These are phyloP conservation scores for Sugiyamaella lignohabitans DNA, from an alignment of 805 yeast species.

Conservation along the genomic window DNA sequence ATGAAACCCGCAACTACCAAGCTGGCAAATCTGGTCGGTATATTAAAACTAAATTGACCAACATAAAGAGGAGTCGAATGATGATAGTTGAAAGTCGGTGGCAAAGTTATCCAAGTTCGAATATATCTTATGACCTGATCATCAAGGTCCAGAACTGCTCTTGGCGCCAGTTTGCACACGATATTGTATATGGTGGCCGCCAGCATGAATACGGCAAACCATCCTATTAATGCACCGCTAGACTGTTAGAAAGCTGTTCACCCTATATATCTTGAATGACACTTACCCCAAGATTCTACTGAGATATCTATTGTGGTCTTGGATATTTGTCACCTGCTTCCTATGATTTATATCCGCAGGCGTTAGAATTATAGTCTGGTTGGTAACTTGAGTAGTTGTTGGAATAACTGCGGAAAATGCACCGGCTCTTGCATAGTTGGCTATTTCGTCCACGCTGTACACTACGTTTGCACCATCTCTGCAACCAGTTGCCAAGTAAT, in stretches of 20 bases:
- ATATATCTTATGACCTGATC: background rate
- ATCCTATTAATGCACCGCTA: background rate
- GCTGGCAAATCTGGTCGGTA: slow-evolving; percentile 15
- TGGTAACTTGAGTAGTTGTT: background rate
- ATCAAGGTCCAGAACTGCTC: background rate
- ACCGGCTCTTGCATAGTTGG: slow-evolving; percentile 4
- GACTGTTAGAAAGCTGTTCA: background rate
- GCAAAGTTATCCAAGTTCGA: slow-evolving; percentile 2
- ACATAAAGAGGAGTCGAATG: background rate
- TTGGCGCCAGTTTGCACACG: background rate
- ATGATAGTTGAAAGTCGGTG: slow-evolving; percentile 1
- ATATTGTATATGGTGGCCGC: background rate
- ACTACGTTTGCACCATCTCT: background rate
- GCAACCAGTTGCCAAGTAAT: background rate
- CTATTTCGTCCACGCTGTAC: slow-evolving; percentile 4
- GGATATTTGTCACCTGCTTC: background rate
- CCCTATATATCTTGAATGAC: background rate
- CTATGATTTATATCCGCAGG: background rate
- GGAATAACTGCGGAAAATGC: slow-evolving; percentile 5
- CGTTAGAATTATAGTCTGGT: background rate
- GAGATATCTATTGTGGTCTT: background rate
- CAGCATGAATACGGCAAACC: background rate
- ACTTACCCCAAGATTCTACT: slow-evolving; percentile 3
- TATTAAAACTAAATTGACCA: slow-evolving; percentile 4
- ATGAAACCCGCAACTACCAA: slow-evolving; percentile 31